Base-by-base conservation (phyloP, 1,139 yeast genomes). In the Hansenula sp. region DNA sequence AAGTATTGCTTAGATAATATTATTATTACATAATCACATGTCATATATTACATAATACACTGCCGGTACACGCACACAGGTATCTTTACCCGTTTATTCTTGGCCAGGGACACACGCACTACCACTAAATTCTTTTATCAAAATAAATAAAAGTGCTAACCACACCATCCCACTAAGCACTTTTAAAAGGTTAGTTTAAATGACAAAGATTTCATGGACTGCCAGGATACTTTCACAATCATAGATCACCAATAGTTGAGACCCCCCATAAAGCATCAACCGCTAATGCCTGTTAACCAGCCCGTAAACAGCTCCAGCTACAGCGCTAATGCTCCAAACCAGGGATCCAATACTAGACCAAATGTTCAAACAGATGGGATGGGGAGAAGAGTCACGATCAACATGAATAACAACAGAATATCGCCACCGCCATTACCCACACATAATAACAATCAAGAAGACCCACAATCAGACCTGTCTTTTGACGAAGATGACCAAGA, bases 401-500 rank as follows among this genome's bases (percentile, higher is more conserved):
- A 18, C 12, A n/a, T 18, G 8, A 21, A 21, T 9, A 21, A 21
- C 25, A 21, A 21, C 25, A 21, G 9, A 6, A 5, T 9, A 21
- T 21, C 25, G 25, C 25, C 25, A 21, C 25, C 25, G 25, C 25
- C 25, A 21, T 21, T 15, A 33, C n/a, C 7, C 15, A 10, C 35
- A 33, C 24, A 12, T 10, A 16, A 33, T 9, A 17, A 18, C 15
- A 33, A 18, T 19, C 33, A 31, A 7, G 33, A 17, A 3, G 17
- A 17, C 3, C 10, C 25, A 16, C n/a, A 9, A 4, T 41, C 42
- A 3, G 47, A 38, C 3, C 28, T 33, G 30, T 44, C 47, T 5
- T 41, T 39, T 33, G 47, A 44, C 12, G 46, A 44, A 13, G 43
- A 36, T 12, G 42, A 42, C 4, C 42, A 41, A n/a, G 42, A 25